These are phyloP conservation scores for Talaromyces sp. DNA, from an alignment of 2,329 filamentous ascomycete genomes.

Conservation along the genomic window DNA sequence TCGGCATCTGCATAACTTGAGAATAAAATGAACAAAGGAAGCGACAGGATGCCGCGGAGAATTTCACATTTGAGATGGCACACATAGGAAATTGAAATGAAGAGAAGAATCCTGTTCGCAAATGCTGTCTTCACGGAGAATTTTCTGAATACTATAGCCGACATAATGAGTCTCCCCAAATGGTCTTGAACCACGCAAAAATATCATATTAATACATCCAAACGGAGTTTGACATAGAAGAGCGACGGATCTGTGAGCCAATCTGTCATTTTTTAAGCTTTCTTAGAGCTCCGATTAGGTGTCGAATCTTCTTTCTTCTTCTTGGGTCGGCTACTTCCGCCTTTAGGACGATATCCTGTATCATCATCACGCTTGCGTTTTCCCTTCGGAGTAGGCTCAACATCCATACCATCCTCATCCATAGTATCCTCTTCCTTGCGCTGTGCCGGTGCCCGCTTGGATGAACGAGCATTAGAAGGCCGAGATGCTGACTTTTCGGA, in stretches of 20 bases:
- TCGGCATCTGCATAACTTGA: not conserved
- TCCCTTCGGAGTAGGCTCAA: constrained; percentile 40
- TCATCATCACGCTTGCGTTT: constrained; percentile 55
- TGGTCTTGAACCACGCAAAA: constrained; percentile 3
- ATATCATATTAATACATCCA: constrained; percentile 20
- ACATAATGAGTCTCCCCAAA: not conserved
- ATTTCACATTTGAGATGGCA: not conserved
- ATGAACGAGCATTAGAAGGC: constrained; percentile 44
- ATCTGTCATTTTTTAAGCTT: constrained; percentile 19
- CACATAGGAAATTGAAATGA: not conserved
- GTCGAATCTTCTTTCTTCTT: constrained; percentile 47
- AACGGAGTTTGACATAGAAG: not conserved
- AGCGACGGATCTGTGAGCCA: not conserved
- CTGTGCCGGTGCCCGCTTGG: constrained; percentile 44
- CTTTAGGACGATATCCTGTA: constrained; percentile 50
- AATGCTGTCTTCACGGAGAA: not conserved
- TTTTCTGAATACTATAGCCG: not conserved
- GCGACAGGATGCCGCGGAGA: not conserved
- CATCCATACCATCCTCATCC: constrained; percentile 49
- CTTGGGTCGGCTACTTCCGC: constrained; percentile 44
- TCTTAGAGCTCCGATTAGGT: constrained; percentile 37
- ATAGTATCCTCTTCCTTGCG: constrained; percentile 46
- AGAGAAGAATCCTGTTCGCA: not conserved
- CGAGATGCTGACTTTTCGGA: constrained; percentile 47
- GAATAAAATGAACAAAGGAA: not conserved